Base-by-base conservation (phyloP, 1,284 basidiomycete genomes). In the Kwoniella shivajii region DNA sequence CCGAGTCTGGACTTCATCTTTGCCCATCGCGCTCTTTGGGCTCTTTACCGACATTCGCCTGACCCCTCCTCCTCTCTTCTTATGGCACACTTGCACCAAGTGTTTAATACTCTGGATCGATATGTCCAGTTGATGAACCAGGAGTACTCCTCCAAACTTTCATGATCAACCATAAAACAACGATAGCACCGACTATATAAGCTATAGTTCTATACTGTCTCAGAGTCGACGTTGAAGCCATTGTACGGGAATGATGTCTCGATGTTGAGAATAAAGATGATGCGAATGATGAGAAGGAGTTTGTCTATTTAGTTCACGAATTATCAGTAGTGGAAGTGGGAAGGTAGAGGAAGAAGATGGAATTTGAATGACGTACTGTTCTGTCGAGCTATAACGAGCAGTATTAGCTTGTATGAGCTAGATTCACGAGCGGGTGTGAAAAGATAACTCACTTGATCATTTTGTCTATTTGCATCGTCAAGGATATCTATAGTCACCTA, bases 401-500 rank as follows among this genome's bases (percentile, higher is more conserved):
- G n/a, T n/a, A n/a, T n/a, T n/a, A n/a, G n/a, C n/a, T n/a, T n/a
- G n/a, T n/a, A n/a, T n/a, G n/a, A n/a, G n/a, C n/a, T n/a, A n/a
- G n/a, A n/a, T n/a, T n/a, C n/a, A n/a, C n/a, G n/a, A n/a, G n/a
- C n/a, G n/a, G n/a, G n/a, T 14, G 22, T 10, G 4, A 24, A 18
- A 44, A 14, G 29, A 41, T 6, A 18, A 62, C 72, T 42, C 49
- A 73, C 72, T 64, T 74, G 72, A 49, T 76, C 69, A 61, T 77
- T 77, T 56, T 75, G 73, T 46, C 74, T 54, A 13, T 64, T 54
- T 26, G 75, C 71, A 56, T 77, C 75, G 51, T 77, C 73, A 27
- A 77, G 64, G 26, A 77, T 77, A 64, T 77, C 75, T 37, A 77
- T 77, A 16, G 75, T 77, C 20, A 77, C 75, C 75, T 77, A 56